Conservation (phyloP, 2,329 filamentous ascomycete genomes). For the Passalora sequoiae region DNA sequence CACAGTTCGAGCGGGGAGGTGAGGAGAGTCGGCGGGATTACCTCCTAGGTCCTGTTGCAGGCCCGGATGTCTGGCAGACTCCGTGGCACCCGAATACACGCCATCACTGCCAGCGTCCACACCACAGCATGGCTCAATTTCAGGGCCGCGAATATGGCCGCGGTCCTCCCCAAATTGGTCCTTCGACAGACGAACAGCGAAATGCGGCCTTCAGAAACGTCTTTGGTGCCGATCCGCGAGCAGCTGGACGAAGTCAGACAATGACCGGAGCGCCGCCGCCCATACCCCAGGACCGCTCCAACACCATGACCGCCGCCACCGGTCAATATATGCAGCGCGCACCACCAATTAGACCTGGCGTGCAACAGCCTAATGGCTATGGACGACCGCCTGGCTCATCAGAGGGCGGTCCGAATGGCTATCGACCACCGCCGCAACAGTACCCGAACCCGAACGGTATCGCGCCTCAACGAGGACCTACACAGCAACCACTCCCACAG, state of each 20-base stretch:
- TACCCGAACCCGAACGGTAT: conserved; percentile 31
- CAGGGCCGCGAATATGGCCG: conserved; percentile 54
- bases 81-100: conserved; percentile 11
- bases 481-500: conserved; percentile 48
- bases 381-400: conserved; percentile 26
- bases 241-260: conserved; percentile 80
- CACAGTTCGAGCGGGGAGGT: no score
- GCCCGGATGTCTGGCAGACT: conserved; percentile 21
- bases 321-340: conserved; percentile 51
- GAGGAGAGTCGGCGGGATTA: no score
- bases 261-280: conserved; percentile 76
- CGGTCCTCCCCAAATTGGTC: conserved; percentile 43
- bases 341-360: conserved; percentile 52
- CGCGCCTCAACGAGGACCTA: conserved; percentile 39
- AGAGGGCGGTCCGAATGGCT: conserved; percentile 30
- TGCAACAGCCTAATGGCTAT: conserved; percentile 38
- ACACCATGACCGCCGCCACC: conserved; percentile 55
- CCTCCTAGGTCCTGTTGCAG: no score
- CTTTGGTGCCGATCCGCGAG: conserved; percentile 77
- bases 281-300: conserved; percentile 63
- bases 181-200: conserved; percentile 60
- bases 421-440: conserved; percentile 24
- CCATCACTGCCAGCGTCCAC: conserved; percentile 6
- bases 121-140: conserved; percentile 56
- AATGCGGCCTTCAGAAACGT: conserved; percentile 96